These are phyloP conservation scores for Boletus rubroflammeus DNA, from an alignment of 768 basidiomycete genomes.

Conservation along the genomic window DNA sequence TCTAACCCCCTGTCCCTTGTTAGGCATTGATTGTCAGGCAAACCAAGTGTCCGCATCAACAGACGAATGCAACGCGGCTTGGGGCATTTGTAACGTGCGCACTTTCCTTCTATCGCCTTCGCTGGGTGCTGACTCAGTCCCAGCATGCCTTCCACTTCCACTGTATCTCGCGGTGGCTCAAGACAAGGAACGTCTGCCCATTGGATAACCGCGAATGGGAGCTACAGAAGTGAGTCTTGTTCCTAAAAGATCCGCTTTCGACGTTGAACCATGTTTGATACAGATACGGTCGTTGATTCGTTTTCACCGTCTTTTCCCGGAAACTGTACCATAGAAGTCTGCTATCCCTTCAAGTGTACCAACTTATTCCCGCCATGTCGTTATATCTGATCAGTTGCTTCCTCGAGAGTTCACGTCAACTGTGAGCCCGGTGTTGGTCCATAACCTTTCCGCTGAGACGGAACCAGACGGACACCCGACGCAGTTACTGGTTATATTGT, in stretches of 20 bases:
- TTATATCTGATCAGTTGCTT: background rate
- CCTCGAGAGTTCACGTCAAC: background rate
- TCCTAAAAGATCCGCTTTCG: background rate
- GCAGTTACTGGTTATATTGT: background rate
- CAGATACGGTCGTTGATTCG: constrained; percentile 41
- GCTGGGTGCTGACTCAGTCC: background rate
- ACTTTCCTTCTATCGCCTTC: background rate
- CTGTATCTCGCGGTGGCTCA: constrained; percentile 98
- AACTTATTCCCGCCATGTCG: background rate
- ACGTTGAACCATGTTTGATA: background rate
- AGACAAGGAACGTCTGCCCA: constrained; percentile 94
- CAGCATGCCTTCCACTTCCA: constrained; percentile 99
- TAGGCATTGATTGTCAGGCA: constrained; percentile 99
- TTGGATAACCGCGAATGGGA: constrained; percentile 97
- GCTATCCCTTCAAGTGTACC: constrained; percentile 13
- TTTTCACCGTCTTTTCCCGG: background rate
- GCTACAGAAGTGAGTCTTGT: constrained; percentile 78
- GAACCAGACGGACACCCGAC: background rate
- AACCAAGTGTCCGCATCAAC: constrained; percentile 96
- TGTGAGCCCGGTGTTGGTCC: background rate
- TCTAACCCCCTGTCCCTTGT: constrained; percentile 3
- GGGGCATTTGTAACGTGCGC: constrained; percentile 95
- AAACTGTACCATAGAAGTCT: constrained; percentile 21
- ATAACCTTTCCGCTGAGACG: background rate
- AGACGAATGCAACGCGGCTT: constrained; percentile 96